Percentiles rank a stretch among this genome's conserved stretches.
Evolutionary conservation across 2,329 filamentous ascomycete species (phyloP).

Genomic region (Claviceps monticola): DNA sequence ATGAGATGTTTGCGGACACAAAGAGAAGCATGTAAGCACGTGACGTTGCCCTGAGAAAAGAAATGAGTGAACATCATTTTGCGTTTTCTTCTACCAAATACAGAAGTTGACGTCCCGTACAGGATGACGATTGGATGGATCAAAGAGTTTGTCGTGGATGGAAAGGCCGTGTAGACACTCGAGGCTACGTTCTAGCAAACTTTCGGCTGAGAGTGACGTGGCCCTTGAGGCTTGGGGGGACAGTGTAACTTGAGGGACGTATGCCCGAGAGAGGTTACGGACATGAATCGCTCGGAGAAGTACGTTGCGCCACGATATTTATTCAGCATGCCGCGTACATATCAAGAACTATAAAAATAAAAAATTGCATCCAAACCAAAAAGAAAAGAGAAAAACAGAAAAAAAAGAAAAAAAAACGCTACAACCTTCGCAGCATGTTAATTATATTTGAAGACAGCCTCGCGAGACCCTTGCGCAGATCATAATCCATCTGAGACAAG

Average conservation of each 20-base stretch:
- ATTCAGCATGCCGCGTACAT: background rate
- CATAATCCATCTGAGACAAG: background rate
- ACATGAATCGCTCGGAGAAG: too few species aligned
- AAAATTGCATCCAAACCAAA: background rate
- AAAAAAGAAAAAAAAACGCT: background rate
- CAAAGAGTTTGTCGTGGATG: conserved; percentile 25
- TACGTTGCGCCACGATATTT: too few species aligned
- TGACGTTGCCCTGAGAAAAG: background rate
- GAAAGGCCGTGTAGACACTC: conserved; percentile 14
- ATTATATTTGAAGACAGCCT: background rate
- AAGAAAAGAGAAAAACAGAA: background rate
- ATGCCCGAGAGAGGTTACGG: too few species aligned
- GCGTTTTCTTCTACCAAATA: background rate
- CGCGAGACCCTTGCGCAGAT: background rate
- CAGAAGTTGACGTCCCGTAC: background rate
- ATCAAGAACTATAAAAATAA: background rate
- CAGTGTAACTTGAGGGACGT: too few species aligned
- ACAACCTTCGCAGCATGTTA: background rate
- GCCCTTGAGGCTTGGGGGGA: too few species aligned
- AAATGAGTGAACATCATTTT: background rate
- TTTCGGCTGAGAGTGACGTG: background rate
- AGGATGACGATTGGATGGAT: conserved; percentile 34
- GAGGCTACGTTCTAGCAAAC: background rate
- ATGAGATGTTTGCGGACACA: conserved; percentile 36
- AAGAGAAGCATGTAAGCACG: conserved; percentile 21